Evolutionary conservation across 805 yeast species (phyloP).

Genomic region (Schizosaccharomyces octosporus): DNA sequence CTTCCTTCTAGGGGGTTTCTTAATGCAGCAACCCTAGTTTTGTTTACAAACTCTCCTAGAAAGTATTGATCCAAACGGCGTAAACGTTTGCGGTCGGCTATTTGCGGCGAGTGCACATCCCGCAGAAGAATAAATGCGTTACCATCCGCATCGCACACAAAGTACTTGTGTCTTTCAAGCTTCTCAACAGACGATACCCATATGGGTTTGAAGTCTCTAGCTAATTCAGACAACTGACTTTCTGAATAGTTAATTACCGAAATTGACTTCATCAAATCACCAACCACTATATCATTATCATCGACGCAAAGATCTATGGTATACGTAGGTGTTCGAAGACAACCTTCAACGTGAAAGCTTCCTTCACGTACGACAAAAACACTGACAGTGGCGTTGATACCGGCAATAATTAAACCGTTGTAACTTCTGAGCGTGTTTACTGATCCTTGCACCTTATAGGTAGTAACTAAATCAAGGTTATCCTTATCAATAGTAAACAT

Average conservation of each 20-base stretch:
- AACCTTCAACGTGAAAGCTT: not conserved
- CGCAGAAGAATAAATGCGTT: slow-evolving; percentile 6
- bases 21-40: not conserved
- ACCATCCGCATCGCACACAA: slow-evolving; percentile 9
- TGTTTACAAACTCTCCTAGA: slow-evolving; percentile 8
- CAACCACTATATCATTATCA: slow-evolving; percentile 5
- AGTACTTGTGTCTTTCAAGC: slow-evolving; percentile 2
- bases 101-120: not conserved
- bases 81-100: not conserved
- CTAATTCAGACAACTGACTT: slow-evolving; percentile 4
- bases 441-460: slow-evolving; percentile 6
- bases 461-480: slow-evolving; percentile 4
- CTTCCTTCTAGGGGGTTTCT: not conserved
- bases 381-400: slow-evolving; percentile 7
- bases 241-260: slow-evolving; percentile 3
- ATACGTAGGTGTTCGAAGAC: not conserved
- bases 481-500: slow-evolving; percentile 5
- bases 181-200: slow-evolving; percentile 9
- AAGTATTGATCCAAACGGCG: not conserved
- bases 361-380: not conserved
- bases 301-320: not conserved
- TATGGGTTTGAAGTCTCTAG: slow-evolving; percentile 8
- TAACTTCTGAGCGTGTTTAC: slow-evolving; percentile 5
- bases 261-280: slow-evolving; percentile 9
- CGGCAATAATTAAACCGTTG: slow-evolving; percentile 4